Evolutionary conservation across 306 rosid genomes (phyloP).

Genomic region (Dalbergia cochinchinensis): DNA sequence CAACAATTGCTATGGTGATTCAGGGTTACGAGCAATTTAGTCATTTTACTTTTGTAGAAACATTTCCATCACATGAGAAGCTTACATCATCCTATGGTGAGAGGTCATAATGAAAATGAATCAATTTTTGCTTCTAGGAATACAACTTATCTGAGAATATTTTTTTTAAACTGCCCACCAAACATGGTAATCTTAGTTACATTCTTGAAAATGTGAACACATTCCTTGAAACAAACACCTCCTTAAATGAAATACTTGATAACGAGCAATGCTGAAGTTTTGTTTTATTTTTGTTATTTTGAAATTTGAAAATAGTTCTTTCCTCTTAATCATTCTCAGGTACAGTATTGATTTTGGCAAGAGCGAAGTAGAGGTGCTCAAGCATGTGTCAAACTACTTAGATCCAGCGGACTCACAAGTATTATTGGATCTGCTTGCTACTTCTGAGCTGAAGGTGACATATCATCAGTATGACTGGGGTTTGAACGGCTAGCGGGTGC

Average conservation of each 20-base stretch:
- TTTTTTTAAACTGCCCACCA: too few species aligned
- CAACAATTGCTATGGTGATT: too few species aligned
- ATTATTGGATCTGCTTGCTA: slow-evolving; percentile 75
- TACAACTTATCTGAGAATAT: too few species aligned
- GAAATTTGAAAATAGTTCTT: slow-evolving; percentile 13
- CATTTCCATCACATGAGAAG: too few species aligned
- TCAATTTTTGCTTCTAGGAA: too few species aligned
- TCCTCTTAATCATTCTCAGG: slow-evolving; percentile 59
- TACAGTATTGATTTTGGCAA: slow-evolving; percentile 88
- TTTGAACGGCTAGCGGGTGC: slow-evolving; percentile 62
- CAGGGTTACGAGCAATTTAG: too few species aligned
- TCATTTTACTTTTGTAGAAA: too few species aligned
- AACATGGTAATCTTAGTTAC: too few species aligned
- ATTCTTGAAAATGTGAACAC: too few species aligned
- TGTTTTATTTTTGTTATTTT: slow-evolving; percentile 25
- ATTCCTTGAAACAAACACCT: too few species aligned
- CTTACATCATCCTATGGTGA: too few species aligned
- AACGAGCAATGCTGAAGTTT: neutral
- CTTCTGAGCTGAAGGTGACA: slow-evolving; percentile 77
- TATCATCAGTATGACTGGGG: slow-evolving; percentile 91
- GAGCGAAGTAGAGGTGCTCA: slow-evolving; percentile 81
- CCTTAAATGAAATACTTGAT: slow-evolving; percentile 11
- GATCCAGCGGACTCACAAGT: slow-evolving; percentile 71
- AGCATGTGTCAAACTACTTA: slow-evolving; percentile 83
- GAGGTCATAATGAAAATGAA: too few species aligned